These are phyloP conservation scores for Petasospora rhodanensis DNA, from an alignment of 1,139 yeast species.

Conservation along the genomic window DNA sequence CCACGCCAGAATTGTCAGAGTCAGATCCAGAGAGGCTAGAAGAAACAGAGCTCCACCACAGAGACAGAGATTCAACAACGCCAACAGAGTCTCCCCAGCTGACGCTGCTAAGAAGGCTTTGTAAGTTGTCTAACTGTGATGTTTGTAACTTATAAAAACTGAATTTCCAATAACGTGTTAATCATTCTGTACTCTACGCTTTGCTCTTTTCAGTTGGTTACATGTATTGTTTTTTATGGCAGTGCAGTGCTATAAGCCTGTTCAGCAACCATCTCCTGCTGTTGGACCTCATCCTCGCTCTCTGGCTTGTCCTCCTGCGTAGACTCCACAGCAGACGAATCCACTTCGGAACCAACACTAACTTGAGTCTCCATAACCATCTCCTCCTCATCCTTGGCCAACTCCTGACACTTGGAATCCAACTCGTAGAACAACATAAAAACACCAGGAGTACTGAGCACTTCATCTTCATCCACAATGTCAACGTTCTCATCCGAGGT, in stretches of 20 bases:
- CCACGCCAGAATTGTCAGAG: conserved; percentile 99
- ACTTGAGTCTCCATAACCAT: conserved; percentile 1
- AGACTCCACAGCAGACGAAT: background rate
- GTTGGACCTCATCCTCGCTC: background rate
- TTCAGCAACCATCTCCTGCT: conserved; percentile 4
- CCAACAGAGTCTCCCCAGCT: conserved; percentile 94
- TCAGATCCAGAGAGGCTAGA: conserved; percentile 98
- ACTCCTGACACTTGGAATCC: conserved; percentile 37
- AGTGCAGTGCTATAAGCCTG: conserved; percentile 15
- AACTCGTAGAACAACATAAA: conserved; percentile 88
- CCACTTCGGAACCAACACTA: background rate
- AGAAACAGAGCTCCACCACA: conserved; percentile 98
- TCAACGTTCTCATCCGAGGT: conserved; percentile 86
- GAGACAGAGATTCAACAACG: conserved; percentile 97
- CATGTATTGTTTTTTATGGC: conserved; percentile 2
- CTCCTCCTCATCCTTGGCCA: conserved; percentile 26
- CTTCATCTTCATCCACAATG: conserved; percentile 75
- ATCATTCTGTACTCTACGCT: conserved; percentile 2
- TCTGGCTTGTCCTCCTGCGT: background rate
- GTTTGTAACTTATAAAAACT: conserved; percentile 17
- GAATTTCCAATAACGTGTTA: conserved; percentile 8
- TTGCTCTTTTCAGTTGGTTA: background rate
- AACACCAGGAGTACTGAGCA: conserved; percentile 76
- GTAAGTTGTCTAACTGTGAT: conserved; percentile 25
- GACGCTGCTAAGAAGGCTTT: conserved; percentile 96